Conservation (phyloP, 73 alveolate genomes). For the Tetrahymena borealis region DNA sequence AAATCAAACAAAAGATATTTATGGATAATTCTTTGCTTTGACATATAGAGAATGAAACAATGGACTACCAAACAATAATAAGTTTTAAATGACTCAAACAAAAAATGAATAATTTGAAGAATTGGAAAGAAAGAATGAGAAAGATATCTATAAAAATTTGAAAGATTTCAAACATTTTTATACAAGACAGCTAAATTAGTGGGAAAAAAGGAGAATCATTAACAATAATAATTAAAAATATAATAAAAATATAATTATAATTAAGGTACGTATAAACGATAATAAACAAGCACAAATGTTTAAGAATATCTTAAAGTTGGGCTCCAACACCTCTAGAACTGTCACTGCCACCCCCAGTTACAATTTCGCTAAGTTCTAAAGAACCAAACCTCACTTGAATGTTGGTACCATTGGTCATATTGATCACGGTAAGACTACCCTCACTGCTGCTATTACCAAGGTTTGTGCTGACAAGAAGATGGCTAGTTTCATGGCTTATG, state of each 20-base stretch:
- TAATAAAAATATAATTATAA: not conserved
- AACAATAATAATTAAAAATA: not conserved
- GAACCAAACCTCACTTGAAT: constrained; percentile 90
- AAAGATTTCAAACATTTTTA: not conserved
- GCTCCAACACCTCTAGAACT: not conserved
- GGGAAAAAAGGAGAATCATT: not conserved
- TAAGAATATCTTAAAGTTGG: not conserved
- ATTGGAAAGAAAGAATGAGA: not conserved
- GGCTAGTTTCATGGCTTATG: constrained; percentile 65
- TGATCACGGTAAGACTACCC: constrained; percentile 95
- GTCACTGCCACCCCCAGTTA: not conserved
- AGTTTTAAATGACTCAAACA: too few species aligned
- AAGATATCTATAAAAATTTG: not conserved
- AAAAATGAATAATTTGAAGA: not conserved
- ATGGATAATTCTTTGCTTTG: too few species aligned
- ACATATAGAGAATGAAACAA: too few species aligned
- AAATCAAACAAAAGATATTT: too few species aligned
- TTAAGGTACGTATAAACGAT: not conserved
- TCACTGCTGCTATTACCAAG: constrained; percentile 92
- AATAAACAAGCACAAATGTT: not conserved
- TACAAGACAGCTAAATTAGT: not conserved
- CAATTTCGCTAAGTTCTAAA: constrained; percentile 67
- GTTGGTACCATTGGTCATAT: constrained; percentile 95
- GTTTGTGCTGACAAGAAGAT: constrained; percentile 47
- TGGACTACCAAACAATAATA: too few species aligned